Evolutionary conservation across 305 asterid species (phyloP).

Genomic region (Fraxinus platypoda): DNA sequence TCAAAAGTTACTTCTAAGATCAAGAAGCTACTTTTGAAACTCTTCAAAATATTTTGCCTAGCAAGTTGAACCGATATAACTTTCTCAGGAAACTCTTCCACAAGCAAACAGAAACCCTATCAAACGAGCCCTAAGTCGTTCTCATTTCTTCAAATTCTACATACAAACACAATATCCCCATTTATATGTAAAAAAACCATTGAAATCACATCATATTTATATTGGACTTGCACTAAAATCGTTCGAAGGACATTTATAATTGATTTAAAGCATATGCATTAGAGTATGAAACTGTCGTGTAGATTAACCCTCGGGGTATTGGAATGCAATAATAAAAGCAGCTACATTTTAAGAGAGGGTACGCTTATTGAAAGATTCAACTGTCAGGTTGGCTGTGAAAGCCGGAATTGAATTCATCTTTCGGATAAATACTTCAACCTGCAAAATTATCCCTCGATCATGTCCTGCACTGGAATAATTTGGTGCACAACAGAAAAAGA

Average conservation of each 20-base stretch:
- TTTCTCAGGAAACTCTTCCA: neutral
- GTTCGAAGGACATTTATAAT: neutral
- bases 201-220: neutral
- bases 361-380: slow-evolving; percentile 86
- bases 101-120: too few species aligned
- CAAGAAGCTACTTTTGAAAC: too few species aligned
- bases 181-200: neutral
- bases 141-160: neutral
- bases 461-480: neutral
- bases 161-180: neutral
- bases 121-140: neutral
- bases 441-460: slow-evolving; percentile 24
- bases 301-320: neutral
- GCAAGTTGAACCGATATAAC: too few species aligned
- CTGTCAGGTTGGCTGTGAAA: slow-evolving; percentile 82
- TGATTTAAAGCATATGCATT: neutral
- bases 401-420: slow-evolving; percentile 92
- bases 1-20: too few species aligned
- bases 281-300: neutral
- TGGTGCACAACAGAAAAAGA: slow-evolving; percentile 4
- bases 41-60: too few species aligned
- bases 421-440: slow-evolving; percentile 85
- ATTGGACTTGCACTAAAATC: neutral
- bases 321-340: neutral
- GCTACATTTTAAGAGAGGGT: slow-evolving; percentile 61